These are phyloP conservation scores for Candida patagonica DNA, from an alignment of 805 yeast genomes.

Conservation along the genomic window DNA sequence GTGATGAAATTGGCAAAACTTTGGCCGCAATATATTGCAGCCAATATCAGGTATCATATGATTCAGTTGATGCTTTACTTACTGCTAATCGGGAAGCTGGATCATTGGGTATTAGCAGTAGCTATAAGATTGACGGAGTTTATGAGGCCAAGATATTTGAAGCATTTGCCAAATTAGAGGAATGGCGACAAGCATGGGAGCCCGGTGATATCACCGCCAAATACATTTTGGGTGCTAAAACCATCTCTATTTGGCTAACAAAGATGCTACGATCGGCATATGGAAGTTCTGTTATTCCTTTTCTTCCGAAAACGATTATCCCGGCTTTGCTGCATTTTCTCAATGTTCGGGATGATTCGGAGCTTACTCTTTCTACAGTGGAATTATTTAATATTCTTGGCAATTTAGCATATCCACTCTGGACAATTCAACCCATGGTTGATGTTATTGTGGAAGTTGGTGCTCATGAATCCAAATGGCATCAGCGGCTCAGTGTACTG, in stretches of 20 bases:
- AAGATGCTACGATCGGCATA: slow-evolving; percentile 46
- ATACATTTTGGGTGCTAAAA: slow-evolving; percentile 56
- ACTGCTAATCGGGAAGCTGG: slow-evolving; percentile 27
- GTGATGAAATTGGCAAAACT: slow-evolving; percentile 57
- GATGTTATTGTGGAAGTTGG: slow-evolving; percentile 35
- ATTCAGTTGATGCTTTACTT: slow-evolving; percentile 34
- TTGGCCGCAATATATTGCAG: slow-evolving; percentile 39
- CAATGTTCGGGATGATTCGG: slow-evolving; percentile 71
- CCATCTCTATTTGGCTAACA: slow-evolving; percentile 52
- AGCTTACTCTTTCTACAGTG: slow-evolving; percentile 37
- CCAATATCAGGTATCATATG: slow-evolving; percentile 35
- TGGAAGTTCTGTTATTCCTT: slow-evolving; percentile 44
- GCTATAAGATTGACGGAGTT: slow-evolving; percentile 24
- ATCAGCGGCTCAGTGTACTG: slow-evolving; percentile 59
- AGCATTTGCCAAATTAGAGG: slow-evolving; percentile 38
- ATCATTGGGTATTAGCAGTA: slow-evolving; percentile 30
- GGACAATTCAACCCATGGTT: slow-evolving; percentile 36
- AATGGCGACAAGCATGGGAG: slow-evolving; percentile 32
- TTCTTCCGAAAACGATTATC: slow-evolving; percentile 42
- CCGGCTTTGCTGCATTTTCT: slow-evolving; percentile 63
- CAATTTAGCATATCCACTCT: slow-evolving; percentile 36
- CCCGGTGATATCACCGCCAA: slow-evolving; percentile 31
- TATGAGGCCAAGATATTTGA: slow-evolving; percentile 32
- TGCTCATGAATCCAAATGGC: slow-evolving; percentile 33
- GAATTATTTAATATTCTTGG: slow-evolving; percentile 39